Evolutionary conservation across 1,284 basidiomycete genomes (phyloP), one percentile per base, ranked within the genome.

Genomic region (Wolfiporia cocos): DNA sequence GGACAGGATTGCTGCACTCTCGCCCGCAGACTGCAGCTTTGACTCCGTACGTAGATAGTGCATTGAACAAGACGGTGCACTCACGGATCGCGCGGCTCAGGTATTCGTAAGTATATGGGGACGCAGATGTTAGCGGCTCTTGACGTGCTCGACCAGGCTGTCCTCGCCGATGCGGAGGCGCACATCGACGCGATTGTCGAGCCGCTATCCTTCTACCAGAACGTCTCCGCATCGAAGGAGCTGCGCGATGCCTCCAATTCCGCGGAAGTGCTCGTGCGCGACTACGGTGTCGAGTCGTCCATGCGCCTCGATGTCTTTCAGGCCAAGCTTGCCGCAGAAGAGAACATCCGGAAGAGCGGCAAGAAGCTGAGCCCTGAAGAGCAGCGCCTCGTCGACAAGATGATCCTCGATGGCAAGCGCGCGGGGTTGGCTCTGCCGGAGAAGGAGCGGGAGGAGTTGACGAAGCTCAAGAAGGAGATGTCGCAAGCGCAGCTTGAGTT

Each of bases 251-350:
- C 85, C 1, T 81, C 84, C 1, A 84, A 79, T 43, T 74, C 76
- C 29, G 79, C 81, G 1, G 86, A 90, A 56, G 71, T 75, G n/a
- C 65, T 77, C 32, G 62, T 81, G 18, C 76, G 79, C 37, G 76
- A 86, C 48, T 87, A 78, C 48, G 66, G 67, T 20, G 79, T 90
- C 32, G 81, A 87, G 48, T 70, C 75, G 1, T 78, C 79, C 12
- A 89, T 89, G 81, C 76, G 88, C 7, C 57, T 83, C 34, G 89
- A 92, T 52, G 73, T 91, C 28, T 91, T 76, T 66, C 66, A 76
- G 28, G 81, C 83, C 29, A 81, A 88, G 53, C 61, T 76, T 12
- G 73, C 75, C 15, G 87, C 86, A 0, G 71, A 83, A 51, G 74
- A 78, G 58, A 82, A 85, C 53, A 68, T 86, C 45, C 73, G 76